Evolutionary conservation across 2,329 filamentous ascomycete species (phyloP).

Genomic region (Dactylellina parvicollis): DNA sequence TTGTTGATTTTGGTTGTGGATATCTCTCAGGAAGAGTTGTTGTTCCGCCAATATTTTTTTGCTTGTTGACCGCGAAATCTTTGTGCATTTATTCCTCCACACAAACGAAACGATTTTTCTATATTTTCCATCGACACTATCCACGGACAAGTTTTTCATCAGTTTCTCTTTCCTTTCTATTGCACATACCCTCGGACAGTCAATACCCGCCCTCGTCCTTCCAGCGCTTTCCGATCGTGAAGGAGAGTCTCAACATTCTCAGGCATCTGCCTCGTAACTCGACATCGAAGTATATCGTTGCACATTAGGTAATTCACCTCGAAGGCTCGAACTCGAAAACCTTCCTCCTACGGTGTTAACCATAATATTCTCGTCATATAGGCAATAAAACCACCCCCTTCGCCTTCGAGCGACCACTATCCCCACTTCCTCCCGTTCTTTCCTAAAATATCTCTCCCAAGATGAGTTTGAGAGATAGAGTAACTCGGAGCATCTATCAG

Average conservation of each 20-base stretch:
- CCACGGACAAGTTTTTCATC: slow-evolving; percentile 29
- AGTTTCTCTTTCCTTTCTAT: slow-evolving; percentile 11
- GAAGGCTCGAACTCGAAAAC: slow-evolving; percentile 41
- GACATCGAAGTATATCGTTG: slow-evolving; percentile 29
- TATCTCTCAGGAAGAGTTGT: slow-evolving; percentile 54
- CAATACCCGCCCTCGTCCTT: slow-evolving; percentile 14
- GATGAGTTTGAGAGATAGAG: slow-evolving; percentile 47
- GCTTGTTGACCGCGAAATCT: slow-evolving; percentile 20
- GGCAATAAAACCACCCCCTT: slow-evolving; percentile 14
- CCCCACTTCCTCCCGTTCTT: background rate
- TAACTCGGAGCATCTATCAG: slow-evolving; percentile 44
- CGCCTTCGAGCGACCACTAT: slow-evolving; percentile 18
- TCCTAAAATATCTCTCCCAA: slow-evolving; percentile 24
- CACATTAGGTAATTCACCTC: slow-evolving; percentile 46
- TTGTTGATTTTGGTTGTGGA: slow-evolving; percentile 36
- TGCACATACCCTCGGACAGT: slow-evolving; percentile 12
- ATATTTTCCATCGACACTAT: slow-evolving; percentile 3
- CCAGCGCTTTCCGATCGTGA: slow-evolving; percentile 29
- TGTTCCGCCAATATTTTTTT: slow-evolving; percentile 22
- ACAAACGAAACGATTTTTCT: slow-evolving; percentile 38
- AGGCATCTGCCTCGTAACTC: slow-evolving; percentile 1
- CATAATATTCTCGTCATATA: background rate
- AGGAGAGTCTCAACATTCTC: slow-evolving; percentile 10
- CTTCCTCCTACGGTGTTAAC: slow-evolving; percentile 18
- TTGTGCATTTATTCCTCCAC: background rate